Evolutionary conservation across 1,284 basidiomycete genomes (phyloP), one percentile per base, ranked within the genome.

Genomic region (Psilocybe mexicana): DNA sequence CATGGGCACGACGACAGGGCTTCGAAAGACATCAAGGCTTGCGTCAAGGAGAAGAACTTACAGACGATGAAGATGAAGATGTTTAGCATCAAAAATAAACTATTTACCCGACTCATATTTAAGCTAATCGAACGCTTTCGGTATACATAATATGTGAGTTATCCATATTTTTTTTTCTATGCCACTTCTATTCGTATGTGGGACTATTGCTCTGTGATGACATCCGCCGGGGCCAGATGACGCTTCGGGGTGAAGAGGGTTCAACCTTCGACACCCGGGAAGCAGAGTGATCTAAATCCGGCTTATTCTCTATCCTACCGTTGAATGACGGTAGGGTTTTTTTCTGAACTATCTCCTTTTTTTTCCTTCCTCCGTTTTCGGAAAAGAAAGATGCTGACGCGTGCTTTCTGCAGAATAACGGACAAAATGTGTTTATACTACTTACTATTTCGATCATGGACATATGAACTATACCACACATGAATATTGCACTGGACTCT

Each of bases 221-320:
- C 63, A 79, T 68, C 65, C 78, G 86, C 87, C 87, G 87, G 87
- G 87, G 87, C 87, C 87, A 89, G 84, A 87, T 83, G 87, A 88
- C 83, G 63, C 83, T 87, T 82, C 74, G 64, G 60, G 61, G 53
- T 75, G 72, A 45, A 53, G 58, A 50, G 56, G 47, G 44, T 28
- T 52, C 18, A 14, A 30, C 30, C 36, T 47, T 33, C 43, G 56
- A 40, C 68, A 48, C 76, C 66, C 67, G 76, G 79, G 76, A 74
- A 83, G 81, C 67, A 65, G 79, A 55, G 70, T 78, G 81, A 83
- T 76, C 73, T 77, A 78, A 69, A 77, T 79, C 81, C 81, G 80
- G 82, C 73, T 82, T 46, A 30, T 30, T 49, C 28, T 57, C 42
- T 38, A 43, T n/a, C 25, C 35, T 38, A 43, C 24, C 38, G 46